Percentiles rank a stretch among this genome's conserved stretches.
phyloP scores from a whole-genome alignment of 164 flowering plant species.

The Dillenia suffruticosa region DNA sequence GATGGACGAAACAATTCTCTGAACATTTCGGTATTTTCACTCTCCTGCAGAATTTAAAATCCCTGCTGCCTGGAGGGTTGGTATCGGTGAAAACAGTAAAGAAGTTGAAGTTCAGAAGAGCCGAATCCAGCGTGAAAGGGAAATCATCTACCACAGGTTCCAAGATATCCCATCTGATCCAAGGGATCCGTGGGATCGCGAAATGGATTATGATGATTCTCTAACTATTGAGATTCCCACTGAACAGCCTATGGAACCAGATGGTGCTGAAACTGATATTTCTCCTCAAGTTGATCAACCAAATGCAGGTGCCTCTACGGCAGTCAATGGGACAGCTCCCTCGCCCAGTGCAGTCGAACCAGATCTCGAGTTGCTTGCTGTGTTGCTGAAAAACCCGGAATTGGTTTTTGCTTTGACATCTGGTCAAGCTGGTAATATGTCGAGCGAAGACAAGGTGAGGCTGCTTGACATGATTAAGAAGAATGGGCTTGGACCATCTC shows the following conservation, averaged over 20 bases:
- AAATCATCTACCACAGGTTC: constrained; percentile 39
- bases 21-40: constrained; percentile 18
- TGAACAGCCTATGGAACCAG: constrained; percentile 66
- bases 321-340: constrained; percentile 10
- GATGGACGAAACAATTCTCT: neutral
- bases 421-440: constrained; percentile 63
- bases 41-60: constrained; percentile 67
- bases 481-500: constrained; percentile 32
- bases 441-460: constrained; percentile 60
- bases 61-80: constrained; percentile 48
- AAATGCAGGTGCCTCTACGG: constrained; percentile 10
- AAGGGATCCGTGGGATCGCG: constrained; percentile 95
- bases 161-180: constrained; percentile 75
- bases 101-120: constrained; percentile 75
- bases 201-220: constrained; percentile 89
- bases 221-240: constrained; percentile 77
- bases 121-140: constrained; percentile 72
- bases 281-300: constrained; percentile 12
- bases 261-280: constrained; percentile 25
- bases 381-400: constrained; percentile 81
- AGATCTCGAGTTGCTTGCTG: constrained; percentile 87
- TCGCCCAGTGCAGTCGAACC: constrained; percentile 33
- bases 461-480: constrained; percentile 80
- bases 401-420: constrained; percentile 86
- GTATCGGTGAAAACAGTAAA: constrained; percentile 78